phyloP scores from a whole-genome alignment of 306 rosid genomes.

The Pueraria montana region DNA sequence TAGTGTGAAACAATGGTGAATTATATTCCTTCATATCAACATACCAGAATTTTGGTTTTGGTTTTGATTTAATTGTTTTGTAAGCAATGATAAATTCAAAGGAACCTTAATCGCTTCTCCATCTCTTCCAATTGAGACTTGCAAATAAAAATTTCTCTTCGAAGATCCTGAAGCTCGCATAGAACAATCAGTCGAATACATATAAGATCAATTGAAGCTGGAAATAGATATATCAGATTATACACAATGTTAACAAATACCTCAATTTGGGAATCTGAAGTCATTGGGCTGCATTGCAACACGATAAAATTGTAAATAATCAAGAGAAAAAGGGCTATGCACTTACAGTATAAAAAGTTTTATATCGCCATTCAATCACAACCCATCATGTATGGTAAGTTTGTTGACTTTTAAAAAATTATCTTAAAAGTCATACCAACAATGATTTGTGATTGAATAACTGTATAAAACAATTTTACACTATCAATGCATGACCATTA shows the following conservation, averaged over 20 bases:
- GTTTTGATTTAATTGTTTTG: background rate
- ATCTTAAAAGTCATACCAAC: too few relatives aligned
- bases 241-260: conserved; percentile 45
- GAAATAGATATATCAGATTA: background rate
- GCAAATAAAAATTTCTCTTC: conserved; percentile 53
- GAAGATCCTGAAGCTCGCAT: conserved; percentile 56
- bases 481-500: too few relatives aligned
- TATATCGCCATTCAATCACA: too few relatives aligned
- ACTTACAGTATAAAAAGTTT: too few relatives aligned
- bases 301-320: conserved; percentile 23
- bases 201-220: conserved; percentile 22
- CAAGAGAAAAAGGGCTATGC: too few relatives aligned
- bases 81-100: conserved; percentile 7
- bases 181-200: background rate
- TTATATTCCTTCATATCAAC: background rate
- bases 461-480: too few relatives aligned
- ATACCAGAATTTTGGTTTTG: conserved; percentile 12
- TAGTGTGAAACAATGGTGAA: background rate
- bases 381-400: too few relatives aligned
- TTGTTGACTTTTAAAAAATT: too few relatives aligned
- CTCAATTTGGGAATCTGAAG: conserved; percentile 59
- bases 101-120: conserved; percentile 65
- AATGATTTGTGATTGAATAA: too few relatives aligned
- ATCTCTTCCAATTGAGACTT: conserved; percentile 60
- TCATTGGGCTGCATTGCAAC: conserved; percentile 54